Percentiles rank a stretch among this genome's conserved stretches.
phyloP scores from a whole-genome alignment of 2,329 filamentous ascomycete species.

The Aspergillus cejpii region DNA sequence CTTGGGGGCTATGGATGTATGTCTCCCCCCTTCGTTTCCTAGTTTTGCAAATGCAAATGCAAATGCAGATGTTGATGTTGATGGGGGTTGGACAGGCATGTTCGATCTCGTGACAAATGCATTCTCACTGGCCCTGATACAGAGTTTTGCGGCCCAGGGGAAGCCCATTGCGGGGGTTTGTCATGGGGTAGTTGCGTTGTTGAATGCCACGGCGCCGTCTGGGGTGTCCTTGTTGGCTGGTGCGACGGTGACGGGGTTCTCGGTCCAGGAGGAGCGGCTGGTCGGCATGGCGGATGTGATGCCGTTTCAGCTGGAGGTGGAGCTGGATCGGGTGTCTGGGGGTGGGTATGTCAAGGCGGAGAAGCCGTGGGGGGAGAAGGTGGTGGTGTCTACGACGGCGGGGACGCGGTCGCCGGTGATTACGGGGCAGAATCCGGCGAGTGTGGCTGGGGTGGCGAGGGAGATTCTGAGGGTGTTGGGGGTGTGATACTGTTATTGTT shows the following conservation, averaged over 20 bases:
- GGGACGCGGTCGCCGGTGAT: constrained; percentile 35
- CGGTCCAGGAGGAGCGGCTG: constrained; percentile 44
- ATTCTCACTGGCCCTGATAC: constrained; percentile 40
- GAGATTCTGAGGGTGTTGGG: constrained; percentile 37
- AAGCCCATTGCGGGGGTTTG: constrained; percentile 46
- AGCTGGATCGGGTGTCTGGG: constrained; percentile 36
- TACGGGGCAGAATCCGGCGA: constrained; percentile 46
- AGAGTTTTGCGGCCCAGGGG: constrained; percentile 41
- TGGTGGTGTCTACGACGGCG: constrained; percentile 32
- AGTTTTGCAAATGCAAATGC: too few relatives aligned
- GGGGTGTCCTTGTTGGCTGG: constrained; percentile 39
- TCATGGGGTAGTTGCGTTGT: constrained; percentile 43
- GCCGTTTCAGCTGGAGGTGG: constrained; percentile 45
- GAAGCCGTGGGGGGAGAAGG: constrained; percentile 42
- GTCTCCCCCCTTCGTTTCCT: constrained; percentile 15
- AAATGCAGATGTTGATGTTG: background rate
- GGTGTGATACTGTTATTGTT: too few relatives aligned
- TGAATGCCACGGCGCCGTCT: constrained; percentile 40
- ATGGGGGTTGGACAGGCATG: constrained; percentile 32
- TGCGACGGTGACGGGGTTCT: constrained; percentile 44
- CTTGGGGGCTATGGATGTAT: constrained; percentile 50
- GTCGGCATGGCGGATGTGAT: constrained; percentile 36
- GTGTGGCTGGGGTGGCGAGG: constrained; percentile 40
- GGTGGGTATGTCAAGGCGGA: constrained; percentile 44
- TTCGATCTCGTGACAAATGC: constrained; percentile 42